phyloP scores from a whole-genome alignment of 2,329 filamentous ascomycete genomes.

The Calcarisporium arbuscula region DNA sequence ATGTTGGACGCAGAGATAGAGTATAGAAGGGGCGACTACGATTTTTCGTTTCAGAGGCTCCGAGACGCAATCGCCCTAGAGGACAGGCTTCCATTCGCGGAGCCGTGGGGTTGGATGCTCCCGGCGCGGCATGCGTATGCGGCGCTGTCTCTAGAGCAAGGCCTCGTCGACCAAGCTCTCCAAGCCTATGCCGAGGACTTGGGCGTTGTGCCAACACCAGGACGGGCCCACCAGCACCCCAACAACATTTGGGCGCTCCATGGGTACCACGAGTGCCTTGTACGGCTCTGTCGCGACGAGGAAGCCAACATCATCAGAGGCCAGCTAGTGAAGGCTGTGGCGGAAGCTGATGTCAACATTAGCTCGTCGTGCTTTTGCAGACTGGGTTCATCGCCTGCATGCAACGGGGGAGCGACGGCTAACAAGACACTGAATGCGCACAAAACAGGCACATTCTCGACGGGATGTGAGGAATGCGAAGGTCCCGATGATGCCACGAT shows the following conservation, averaged over 20 bases:
- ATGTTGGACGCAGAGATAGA: conserved; percentile 69
- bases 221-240: conserved; percentile 55
- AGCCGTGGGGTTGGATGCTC: conserved; percentile 72
- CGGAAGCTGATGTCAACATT: conserved; percentile 53
- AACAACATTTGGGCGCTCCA: conserved; percentile 68
- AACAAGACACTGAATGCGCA: too few relatives aligned
- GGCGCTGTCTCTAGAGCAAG: conserved; percentile 58
- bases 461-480: too few relatives aligned
- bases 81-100: conserved; percentile 56
- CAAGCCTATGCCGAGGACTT: conserved; percentile 52
- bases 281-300: conserved; percentile 34
- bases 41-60: conserved; percentile 49
- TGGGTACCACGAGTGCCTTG: conserved; percentile 62
- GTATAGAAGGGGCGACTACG: conserved; percentile 54
- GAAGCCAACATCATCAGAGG: conserved; percentile 27
- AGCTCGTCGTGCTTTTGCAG: conserved; percentile 30
- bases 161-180: conserved; percentile 42
- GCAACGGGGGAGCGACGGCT: too few relatives aligned
- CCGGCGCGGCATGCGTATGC: conserved; percentile 61
- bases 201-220: conserved; percentile 47
- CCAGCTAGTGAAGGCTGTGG: conserved; percentile 43
- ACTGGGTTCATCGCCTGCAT: neutral
- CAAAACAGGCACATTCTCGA: too few relatives aligned
- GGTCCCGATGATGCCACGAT: too few relatives aligned
- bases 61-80: conserved; percentile 48